Conservation (phyloP, 2,329 filamentous ascomycete genomes). For the Fusarium albosuccineum region DNA sequence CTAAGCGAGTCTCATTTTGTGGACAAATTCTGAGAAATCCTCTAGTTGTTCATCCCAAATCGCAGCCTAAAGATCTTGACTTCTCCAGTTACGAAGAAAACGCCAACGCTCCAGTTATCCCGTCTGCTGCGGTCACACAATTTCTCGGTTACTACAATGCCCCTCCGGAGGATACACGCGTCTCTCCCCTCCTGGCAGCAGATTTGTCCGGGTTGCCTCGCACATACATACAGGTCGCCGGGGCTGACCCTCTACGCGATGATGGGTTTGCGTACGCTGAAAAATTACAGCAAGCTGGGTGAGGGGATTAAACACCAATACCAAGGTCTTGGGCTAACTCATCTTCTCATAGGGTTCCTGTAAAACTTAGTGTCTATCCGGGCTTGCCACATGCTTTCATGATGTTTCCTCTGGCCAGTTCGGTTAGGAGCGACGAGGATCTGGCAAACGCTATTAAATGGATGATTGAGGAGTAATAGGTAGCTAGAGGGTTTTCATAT, state of each 20-base stretch:
- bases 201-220: background rate
- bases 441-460: background rate
- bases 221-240: conserved; percentile 1
- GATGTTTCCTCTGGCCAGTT: background rate
- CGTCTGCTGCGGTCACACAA: background rate
- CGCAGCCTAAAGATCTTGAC: background rate
- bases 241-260: conserved; percentile 1
- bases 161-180: background rate
- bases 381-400: conserved; percentile 2
- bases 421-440: background rate
- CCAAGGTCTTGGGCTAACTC: background rate
- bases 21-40: background rate
- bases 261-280: conserved; percentile 8
- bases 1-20: background rate
- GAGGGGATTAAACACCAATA: too few species aligned
- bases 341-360: background rate
- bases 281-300: background rate
- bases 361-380: background rate
- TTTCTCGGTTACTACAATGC: background rate
- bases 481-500: too few species aligned
- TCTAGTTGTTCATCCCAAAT: background rate
- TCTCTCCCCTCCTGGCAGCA: conserved; percentile 2
- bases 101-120: background rate
- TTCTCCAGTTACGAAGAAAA: background rate
- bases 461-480: background rate